Evolutionary conservation across 129 eudicot genomes (phyloP), one percentile per base, ranked within the genome.

Genomic region (Centrapalus pauciflorus): DNA sequence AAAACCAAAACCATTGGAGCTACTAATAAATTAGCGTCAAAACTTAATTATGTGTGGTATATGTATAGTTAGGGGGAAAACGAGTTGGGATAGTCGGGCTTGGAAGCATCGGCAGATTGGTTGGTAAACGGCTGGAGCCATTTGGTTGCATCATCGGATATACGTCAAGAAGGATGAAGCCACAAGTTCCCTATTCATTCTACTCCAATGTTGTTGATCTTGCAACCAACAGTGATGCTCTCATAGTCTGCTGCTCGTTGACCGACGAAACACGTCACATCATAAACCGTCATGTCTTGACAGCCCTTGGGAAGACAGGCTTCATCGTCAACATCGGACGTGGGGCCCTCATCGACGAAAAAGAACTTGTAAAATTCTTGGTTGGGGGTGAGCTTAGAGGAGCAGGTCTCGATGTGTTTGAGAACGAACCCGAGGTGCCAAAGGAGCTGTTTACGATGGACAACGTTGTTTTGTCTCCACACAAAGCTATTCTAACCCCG

Each of bases 381-480:
- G 83, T 77, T 57, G 67, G 38, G 49, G 87, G 89, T 26, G 78
- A 86, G 70, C 65, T 90, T 21, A 79, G 89, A 38, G 97, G 97
- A 54, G 95, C 91, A 5, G 95, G 97, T 34, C 87, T 90, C 23
- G 97, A 90, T 77, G 97, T 90, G 48, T 90, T 28, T 19, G 89
- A 90, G 74, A 40, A 86, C 13, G 97, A 90, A 43, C 97, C 97
- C 2, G 29, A 72, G 33, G 91, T 90, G 11, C 91, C 97, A 1
- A 33, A 72, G 48, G 91, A 90, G 80, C 71, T 90, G 3, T 55
- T 74, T 30, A 73, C 27, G 30, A 55, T 90, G 70, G 91, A 90
- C 51, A 86, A 75, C 63, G 95, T 86, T 71, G 89, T 86, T 61
- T 66, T 90, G 78, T 86, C 95, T 67, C 91, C 91, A 9, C 97